Base-by-base conservation (phyloP, 768 basidiomycete species). In the Fibroporia radiculosa region DNA sequence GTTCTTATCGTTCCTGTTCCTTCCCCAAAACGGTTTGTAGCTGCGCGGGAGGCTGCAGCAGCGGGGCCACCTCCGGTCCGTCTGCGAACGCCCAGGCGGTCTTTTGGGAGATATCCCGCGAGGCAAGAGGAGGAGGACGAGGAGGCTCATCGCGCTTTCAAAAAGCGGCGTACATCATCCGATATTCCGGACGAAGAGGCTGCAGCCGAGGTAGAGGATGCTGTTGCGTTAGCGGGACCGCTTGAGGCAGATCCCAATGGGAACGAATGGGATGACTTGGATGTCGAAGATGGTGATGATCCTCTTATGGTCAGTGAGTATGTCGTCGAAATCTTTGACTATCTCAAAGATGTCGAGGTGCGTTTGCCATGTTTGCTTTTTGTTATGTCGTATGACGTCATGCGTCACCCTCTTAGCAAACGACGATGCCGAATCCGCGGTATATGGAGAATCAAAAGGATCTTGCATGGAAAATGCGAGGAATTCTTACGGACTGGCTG, bases 291-390 rank as follows among this genome's bases (percentile, higher is more conserved):
- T 60, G 78, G 70, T 42, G 91, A 93, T 40, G 95, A 99, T 58
- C 96, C 95, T 12, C 72, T 90, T 48, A 97, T 97, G 93, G 93
- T 96, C 52, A 85, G 84, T 67, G 91, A 97, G 65, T 99, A 99
- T 58, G 93, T 96, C 40, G 71, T 71, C 20, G 96, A 98, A 47
- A 93, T 98, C 49, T 93, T 93, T 68, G 70, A 84, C 45, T 98
- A 99, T 66, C 75, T 97, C 67, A 87, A 83, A 60, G 67, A 77
- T 49, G 71, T 82, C 48, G 92, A 97, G 78, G 93, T 93, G 58
- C 37, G 71, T 39, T 23, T 51, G 4, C 34, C 25, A 50, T 44
- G 32, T 18, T 40, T 23, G 11, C 23, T 7, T 39, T 12, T 14
- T 14, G 27, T 13, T 23, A 62, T 25, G 56, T 49, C 54, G 28